These are phyloP conservation scores for Pseudogymnoascus sp. DNA, from an alignment of 2,329 filamentous ascomycete species.

Conservation along the genomic window DNA sequence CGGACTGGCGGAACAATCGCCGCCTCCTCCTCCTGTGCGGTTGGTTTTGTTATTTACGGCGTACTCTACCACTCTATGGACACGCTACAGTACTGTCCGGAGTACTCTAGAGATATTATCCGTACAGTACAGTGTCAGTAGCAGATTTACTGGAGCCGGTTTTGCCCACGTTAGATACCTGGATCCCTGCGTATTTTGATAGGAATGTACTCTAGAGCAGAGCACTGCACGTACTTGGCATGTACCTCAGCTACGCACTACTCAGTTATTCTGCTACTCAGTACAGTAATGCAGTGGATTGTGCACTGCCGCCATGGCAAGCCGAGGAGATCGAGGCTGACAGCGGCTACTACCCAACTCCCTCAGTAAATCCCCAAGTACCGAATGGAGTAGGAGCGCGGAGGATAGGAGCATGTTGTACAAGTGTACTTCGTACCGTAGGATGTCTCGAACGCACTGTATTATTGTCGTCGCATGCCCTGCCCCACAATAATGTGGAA, in stretches of 20 bases:
- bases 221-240: not conserved
- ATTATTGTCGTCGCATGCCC: not conserved
- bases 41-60: not conserved
- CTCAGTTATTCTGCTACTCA: not conserved
- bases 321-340: slow-evolving; percentile 7
- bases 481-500: not conserved
- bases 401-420: not conserved
- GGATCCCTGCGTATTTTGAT: not conserved
- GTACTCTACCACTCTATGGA: not conserved
- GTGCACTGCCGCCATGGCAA: not conserved
- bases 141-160: slow-evolving; percentile 2
- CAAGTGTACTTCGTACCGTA: too few species aligned
- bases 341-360: slow-evolving; percentile 4
- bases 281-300: not conserved
- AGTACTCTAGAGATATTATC: not conserved
- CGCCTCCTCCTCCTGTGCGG: not conserved
- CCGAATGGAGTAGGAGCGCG: not conserved
- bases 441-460: not conserved
- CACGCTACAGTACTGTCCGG: not conserved
- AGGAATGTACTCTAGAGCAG: not conserved
- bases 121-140: not conserved
- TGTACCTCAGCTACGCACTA: not conserved
- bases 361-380: not conserved
- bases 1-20: slow-evolving; percentile 5
- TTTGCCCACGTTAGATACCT: not conserved